Conservation (phyloP, 768 basidiomycete genomes). For the Rhizopogon salebrosus region DNA sequence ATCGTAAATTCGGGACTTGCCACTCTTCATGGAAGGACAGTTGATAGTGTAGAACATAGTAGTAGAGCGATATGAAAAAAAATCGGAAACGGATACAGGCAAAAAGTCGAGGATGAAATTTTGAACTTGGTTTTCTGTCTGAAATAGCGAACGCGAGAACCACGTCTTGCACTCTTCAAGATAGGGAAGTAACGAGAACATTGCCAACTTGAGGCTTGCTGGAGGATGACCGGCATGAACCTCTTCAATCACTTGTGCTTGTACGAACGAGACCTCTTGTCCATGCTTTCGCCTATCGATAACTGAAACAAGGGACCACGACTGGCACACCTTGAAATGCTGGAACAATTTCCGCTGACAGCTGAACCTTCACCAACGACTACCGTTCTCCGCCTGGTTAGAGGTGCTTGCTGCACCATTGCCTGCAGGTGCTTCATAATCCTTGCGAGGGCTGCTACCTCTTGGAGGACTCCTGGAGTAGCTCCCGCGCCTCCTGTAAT, state of each 20-base stretch:
- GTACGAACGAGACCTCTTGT: constrained; percentile 40
- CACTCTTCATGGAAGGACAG: constrained; percentile 31
- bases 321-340: constrained; percentile 8
- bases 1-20: constrained; percentile 33
- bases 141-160: constrained; percentile 49
- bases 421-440: constrained; percentile 39
- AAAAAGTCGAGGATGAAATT: constrained; percentile 52
- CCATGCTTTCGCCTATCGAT: constrained; percentile 26
- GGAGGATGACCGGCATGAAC: constrained; percentile 35
- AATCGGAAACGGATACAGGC: constrained; percentile 30
- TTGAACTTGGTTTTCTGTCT: constrained; percentile 60
- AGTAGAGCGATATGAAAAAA: constrained; percentile 42
- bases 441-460: constrained; percentile 55
- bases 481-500: constrained; percentile 69
- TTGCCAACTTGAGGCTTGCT: constrained; percentile 42
- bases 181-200: constrained; percentile 43
- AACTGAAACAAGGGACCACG: constrained; percentile 23
- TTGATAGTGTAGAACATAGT: constrained; percentile 41
- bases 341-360: constrained; percentile 4
- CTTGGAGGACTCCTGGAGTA: constrained; percentile 78
- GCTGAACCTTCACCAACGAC: constrained; percentile 55
- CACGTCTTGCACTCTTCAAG: constrained; percentile 40
- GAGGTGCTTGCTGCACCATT: constrained; percentile 29
- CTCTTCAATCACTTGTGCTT: constrained; percentile 35
- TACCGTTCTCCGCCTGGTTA: constrained; percentile 36